Conservation (phyloP, 2,329 filamentous ascomycete genomes). For the Aspergillus transmontanensis region DNA sequence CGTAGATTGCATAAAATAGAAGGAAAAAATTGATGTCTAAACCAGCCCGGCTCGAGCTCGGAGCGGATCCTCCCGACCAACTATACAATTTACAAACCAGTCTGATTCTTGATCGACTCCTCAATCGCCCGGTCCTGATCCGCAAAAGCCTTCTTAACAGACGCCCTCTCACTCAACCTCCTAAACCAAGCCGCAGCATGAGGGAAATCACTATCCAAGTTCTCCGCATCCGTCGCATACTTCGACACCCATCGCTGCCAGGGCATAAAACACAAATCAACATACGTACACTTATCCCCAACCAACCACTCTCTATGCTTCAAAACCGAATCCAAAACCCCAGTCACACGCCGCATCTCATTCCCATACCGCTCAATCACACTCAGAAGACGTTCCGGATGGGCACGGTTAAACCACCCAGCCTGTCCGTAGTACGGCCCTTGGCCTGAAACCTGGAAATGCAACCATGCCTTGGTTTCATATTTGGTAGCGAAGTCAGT, state of each 20-base stretch:
- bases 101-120: background rate
- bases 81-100: conserved; percentile 1
- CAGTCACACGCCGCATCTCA: conserved; percentile 46
- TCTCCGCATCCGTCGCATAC: background rate
- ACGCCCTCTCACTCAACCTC: background rate
- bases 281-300: conserved; percentile 46
- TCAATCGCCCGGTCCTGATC: background rate
- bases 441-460: conserved; percentile 48
- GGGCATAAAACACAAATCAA: conserved; percentile 32
- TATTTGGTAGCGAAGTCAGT: conserved; percentile 24
- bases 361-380: conserved; percentile 47
- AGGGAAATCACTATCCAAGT: background rate
- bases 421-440: conserved; percentile 52
- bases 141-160: background rate
- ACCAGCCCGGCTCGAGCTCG: too few relatives aligned
- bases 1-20: too few relatives aligned
- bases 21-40: too few relatives aligned
- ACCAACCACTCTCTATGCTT: conserved; percentile 41
- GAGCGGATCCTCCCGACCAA: too few relatives aligned
- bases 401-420: conserved; percentile 44
- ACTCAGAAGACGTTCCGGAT: conserved; percentile 43
- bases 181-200: background rate
- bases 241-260: background rate
- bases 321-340: conserved; percentile 47
- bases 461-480: conserved; percentile 43